Base-by-base conservation (phyloP, 148 eudicot species). In the Linanthus parryae region DNA sequence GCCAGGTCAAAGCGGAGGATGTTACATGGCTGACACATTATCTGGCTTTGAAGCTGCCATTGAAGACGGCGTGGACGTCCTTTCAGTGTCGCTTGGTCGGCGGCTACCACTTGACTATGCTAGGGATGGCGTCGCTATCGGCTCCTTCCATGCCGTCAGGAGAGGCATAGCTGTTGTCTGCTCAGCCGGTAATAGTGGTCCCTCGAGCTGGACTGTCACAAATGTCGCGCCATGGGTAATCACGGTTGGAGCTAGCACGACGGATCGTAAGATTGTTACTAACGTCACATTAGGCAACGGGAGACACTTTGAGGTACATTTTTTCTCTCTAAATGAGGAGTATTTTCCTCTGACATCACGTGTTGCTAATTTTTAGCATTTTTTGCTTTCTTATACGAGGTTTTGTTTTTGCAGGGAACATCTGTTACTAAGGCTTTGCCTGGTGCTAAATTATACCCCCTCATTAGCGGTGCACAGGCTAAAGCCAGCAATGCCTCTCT, bases 191-290 rank as follows among this genome's bases (percentile, higher is more conserved):
- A 86, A 86, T 29, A 28, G 31, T 0, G 95, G 95, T 1, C 90
- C 90, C 2, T 0, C 0, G 0, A 48, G 19, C 0, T 73, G 63
- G 9, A 24, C 71, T 5, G 87, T 75, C 1, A 11, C 72, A 0
- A 86, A 86, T 61, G 62, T 79, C 18, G 75, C 91, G 1, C 95
- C 95, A 0, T 86, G 95, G 95, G 49, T 83, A 10, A 20, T 83
- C 8, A 86, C 95, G n/a, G 91, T 86, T 28, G 95, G 66, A 10
- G 95, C 95, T 7, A 77, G 80, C 53, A 86, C 87, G 21, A 20
- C 71, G 42, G 84, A 80, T 27, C 73, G 95, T 0, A 55, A 72
- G 47, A 73, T 82, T 23, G 62, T 45, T 10, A 34, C 77, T 52
- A 52, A 10, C 45, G 83, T 65, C 50, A 24, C 53, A 10, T 74